Conservation (phyloP, 129 eudicot species). For the Scalesia atractyloides region DNA sequence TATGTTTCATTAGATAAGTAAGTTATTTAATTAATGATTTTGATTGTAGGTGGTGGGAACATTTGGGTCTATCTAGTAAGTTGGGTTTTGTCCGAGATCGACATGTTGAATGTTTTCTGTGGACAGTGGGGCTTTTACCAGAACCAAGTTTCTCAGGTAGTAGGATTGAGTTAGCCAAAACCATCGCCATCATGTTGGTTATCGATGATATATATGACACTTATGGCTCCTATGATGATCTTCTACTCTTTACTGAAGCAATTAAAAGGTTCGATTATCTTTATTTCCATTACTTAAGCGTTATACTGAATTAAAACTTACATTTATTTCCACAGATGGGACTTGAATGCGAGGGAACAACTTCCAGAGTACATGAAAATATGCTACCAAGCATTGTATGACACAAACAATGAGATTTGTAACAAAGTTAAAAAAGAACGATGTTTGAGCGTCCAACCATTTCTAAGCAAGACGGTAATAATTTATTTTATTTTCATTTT, state of each 20-base stretch:
- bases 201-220: conserved; percentile 63
- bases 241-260: conserved; percentile 52
- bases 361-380: conserved; percentile 65
- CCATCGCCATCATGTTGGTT: conserved; percentile 40
- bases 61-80: conserved; percentile 42
- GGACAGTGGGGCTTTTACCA: conserved; percentile 51
- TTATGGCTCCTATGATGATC: conserved; percentile 54
- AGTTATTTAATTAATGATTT: background rate
- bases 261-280: conserved; percentile 41
- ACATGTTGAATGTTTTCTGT: conserved; percentile 48
- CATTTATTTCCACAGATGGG: conserved; percentile 42
- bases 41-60: conserved; percentile 56
- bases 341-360: conserved; percentile 39
- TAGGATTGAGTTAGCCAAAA: conserved; percentile 49
- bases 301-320: background rate
- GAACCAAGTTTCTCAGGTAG: conserved; percentile 36
- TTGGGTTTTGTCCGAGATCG: conserved; percentile 48
- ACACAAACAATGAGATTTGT: conserved; percentile 46
- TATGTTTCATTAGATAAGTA: background rate
- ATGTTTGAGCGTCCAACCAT: conserved; percentile 42
- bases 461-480: conserved; percentile 39
- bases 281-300: background rate
- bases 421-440: conserved; percentile 38
- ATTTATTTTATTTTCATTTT: background rate
- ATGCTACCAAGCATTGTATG: conserved; percentile 49